Conservation (phyloP, 2,329 filamentous ascomycete genomes). For the Anthostomella pinea region DNA sequence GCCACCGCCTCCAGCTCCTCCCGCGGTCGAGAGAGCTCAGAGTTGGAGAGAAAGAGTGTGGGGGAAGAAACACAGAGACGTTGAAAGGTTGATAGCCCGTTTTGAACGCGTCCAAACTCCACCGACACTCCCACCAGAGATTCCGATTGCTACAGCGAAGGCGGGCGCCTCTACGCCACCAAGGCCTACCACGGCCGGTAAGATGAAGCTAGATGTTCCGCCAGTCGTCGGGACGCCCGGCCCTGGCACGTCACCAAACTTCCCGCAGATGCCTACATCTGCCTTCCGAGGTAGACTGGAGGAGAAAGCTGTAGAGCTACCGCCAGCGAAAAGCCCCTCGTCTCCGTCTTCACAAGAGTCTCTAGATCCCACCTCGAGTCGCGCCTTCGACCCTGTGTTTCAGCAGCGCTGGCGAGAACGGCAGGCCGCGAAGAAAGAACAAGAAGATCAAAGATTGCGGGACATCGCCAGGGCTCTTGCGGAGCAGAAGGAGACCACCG, state of each 20-base stretch:
- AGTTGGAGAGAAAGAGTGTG: constrained; percentile 21
- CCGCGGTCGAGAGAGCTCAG: constrained; percentile 3
- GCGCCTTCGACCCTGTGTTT: too few relatives aligned
- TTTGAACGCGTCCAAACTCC: constrained; percentile 5
- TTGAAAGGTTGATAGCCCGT: constrained; percentile 14
- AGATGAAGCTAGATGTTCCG: constrained; percentile 10
- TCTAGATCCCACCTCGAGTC: constrained; percentile 7
- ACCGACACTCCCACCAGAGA: too few relatives aligned
- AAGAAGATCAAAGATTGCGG: constrained; percentile 19
- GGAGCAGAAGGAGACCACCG: constrained; percentile 23
- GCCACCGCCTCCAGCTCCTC: constrained; percentile 2
- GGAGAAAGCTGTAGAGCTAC: constrained; percentile 5
- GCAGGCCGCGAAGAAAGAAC: constrained; percentile 14
- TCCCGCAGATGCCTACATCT: constrained; percentile 5
- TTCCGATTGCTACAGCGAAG: background rate
- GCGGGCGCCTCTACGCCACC: too few relatives aligned
- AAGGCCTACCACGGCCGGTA: background rate
- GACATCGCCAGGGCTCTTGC: constrained; percentile 24
- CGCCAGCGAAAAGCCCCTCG: constrained; percentile 11
- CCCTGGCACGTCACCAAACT: constrained; percentile 3
- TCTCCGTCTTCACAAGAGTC: constrained; percentile 9
- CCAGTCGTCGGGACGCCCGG: constrained; percentile 7
- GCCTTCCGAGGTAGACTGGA: constrained; percentile 4
- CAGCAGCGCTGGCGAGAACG: constrained; percentile 14
- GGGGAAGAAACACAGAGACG: constrained; percentile 24